These are phyloP conservation scores for Nidularia pulvinata DNA, from an alignment of 768 basidiomycete genomes.

Conservation along the genomic window DNA sequence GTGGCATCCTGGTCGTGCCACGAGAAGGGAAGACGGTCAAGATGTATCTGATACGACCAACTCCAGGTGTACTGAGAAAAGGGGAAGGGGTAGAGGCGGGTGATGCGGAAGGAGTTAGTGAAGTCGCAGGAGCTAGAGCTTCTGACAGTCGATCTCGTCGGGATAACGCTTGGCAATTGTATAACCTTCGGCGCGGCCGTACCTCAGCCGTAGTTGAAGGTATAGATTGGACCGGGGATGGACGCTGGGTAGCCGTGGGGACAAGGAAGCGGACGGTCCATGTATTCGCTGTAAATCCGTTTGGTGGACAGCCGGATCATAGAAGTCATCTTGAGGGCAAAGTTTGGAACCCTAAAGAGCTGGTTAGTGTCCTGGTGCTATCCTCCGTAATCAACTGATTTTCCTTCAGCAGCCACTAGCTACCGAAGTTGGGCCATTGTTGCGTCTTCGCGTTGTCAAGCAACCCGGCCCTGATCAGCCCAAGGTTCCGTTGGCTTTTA, in stretches of 20 bases:
- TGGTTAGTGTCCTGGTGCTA: conserved; percentile 32
- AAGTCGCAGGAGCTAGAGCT: neutral
- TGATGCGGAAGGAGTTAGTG: neutral
- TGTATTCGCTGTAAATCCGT: conserved; percentile 76
- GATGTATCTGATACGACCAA: conserved; percentile 40
- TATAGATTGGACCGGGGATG: conserved; percentile 53
- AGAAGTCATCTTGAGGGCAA: conserved; percentile 57
- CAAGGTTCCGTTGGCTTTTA: conserved; percentile 49
- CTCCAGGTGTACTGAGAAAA: conserved; percentile 5
- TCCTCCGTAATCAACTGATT: neutral
- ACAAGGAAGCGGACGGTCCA: conserved; percentile 67
- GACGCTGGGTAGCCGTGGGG: conserved; percentile 69
- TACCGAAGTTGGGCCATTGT: conserved; percentile 55
- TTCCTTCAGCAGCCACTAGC: conserved; percentile 43
- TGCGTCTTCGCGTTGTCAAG: conserved; percentile 47
- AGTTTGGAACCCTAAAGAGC: conserved; percentile 50
- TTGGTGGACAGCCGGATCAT: conserved; percentile 68
- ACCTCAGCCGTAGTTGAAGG: conserved; percentile 66
- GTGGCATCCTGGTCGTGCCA: conserved; percentile 44
- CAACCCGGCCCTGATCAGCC: conserved; percentile 15
- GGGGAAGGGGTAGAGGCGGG: neutral
- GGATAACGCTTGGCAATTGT: conserved; percentile 50
- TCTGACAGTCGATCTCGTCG: neutral
- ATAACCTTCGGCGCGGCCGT: conserved; percentile 69
- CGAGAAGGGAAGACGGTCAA: conserved; percentile 55